Percentiles rank a stretch among this genome's conserved stretches.
Evolutionary conservation across 2,329 filamentous ascomycete genomes (phyloP).

Genomic region (Hirsutella rhossiliensis): DNA sequence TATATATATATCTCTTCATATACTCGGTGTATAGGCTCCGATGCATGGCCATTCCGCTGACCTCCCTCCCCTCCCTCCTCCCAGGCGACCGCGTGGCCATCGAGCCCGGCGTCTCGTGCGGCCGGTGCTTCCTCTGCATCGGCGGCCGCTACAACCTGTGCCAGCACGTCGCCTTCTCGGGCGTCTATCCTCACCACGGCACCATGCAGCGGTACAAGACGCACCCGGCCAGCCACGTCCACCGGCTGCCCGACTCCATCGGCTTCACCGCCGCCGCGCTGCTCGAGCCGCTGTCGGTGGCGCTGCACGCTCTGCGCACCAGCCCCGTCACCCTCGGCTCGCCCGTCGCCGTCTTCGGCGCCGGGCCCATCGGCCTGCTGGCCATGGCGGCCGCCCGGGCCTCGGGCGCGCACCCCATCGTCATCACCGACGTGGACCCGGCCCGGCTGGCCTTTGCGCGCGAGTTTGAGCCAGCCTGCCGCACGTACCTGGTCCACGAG

Average conservation of each 20-base stretch:
- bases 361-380: constrained; percentile 51
- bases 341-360: constrained; percentile 45
- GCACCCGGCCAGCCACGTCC: constrained; percentile 48
- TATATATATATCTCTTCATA: no score
- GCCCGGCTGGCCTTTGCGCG: constrained; percentile 44
- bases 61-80: neutral
- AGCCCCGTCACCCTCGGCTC: constrained; percentile 41
- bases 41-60: no score
- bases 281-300: constrained; percentile 52
- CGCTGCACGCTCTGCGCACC: constrained; percentile 45
- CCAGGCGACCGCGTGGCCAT: constrained; percentile 52
- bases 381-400: constrained; percentile 44
- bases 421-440: constrained; percentile 51
- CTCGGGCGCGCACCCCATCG: constrained; percentile 49
- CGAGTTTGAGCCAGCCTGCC: constrained; percentile 39
- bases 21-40: no score
- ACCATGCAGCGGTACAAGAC: constrained; percentile 50
- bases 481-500: constrained; percentile 40
- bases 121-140: constrained; percentile 44
- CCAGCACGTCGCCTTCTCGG: constrained; percentile 47
- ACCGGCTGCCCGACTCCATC: constrained; percentile 44
- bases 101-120: constrained; percentile 54
- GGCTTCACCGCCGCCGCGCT: constrained; percentile 48
- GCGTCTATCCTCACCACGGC: constrained; percentile 48
- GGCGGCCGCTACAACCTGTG: constrained; percentile 54